phyloP scores from a whole-genome alignment of 2,329 filamentous ascomycete genomes.

The Xylariaceae sp. region DNA sequence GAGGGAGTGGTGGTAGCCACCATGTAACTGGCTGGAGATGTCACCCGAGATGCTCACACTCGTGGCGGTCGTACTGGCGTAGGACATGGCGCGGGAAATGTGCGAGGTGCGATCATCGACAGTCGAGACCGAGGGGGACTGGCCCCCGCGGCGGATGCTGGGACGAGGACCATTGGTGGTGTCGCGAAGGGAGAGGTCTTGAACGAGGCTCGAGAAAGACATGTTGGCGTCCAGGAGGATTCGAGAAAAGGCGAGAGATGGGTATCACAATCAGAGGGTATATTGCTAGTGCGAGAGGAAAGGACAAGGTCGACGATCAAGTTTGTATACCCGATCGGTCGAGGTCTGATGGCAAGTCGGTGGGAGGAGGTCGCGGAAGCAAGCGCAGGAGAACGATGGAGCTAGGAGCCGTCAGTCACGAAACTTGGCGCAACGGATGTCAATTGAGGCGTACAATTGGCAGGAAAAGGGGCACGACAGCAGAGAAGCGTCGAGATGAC shows the following conservation, averaged over 20 bases:
- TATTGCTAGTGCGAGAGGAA: no score
- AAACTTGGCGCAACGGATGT: no score
- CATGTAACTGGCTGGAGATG: slow-evolving; percentile 79
- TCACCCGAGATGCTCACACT: slow-evolving; percentile 69
- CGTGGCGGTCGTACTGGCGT: slow-evolving; percentile 62
- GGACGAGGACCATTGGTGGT: slow-evolving; percentile 10
- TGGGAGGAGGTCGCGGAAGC: no score
- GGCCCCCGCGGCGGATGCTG: slow-evolving; percentile 28
- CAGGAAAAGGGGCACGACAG: no score
- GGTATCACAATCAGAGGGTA: no score
- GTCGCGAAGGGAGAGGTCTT: slow-evolving; percentile 60
- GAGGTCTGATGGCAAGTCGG: no score
- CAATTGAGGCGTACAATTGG: no score
- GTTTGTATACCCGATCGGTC: no score
- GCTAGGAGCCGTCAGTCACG: no score
- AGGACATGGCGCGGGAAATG: slow-evolving; percentile 61
- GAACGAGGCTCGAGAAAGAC: slow-evolving; percentile 66
- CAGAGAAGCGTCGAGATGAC: no score
- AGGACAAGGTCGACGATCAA: no score
- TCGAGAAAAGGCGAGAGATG: not conserved
- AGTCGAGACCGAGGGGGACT: slow-evolving; percentile 47
- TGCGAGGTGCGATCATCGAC: slow-evolving; percentile 57
- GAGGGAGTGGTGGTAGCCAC: slow-evolving; percentile 76
- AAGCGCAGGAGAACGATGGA: no score
- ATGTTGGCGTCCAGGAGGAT: slow-evolving; percentile 32